Conservation (phyloP, 495 filamentous ascomycete genomes). For the Viridothelium virens region DNA sequence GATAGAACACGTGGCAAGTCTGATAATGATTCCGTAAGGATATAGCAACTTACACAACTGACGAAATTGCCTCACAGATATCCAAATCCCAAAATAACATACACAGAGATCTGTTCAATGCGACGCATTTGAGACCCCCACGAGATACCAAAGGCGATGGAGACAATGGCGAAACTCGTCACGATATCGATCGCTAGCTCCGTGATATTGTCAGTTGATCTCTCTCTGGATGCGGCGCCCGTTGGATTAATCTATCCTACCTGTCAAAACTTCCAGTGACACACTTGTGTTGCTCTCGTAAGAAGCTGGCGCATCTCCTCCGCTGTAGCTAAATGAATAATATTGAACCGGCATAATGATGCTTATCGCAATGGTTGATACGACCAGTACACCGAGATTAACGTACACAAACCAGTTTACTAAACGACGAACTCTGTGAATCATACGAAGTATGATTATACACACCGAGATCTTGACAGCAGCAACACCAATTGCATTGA, state of each 20-base stretch:
- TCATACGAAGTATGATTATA: neutral
- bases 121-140: neutral
- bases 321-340: neutral
- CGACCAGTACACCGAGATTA: neutral
- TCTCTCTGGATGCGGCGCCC: neutral
- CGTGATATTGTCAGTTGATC: neutral
- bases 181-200: neutral
- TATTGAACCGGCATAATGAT: neutral
- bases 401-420: conserved; percentile 1
- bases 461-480: neutral
- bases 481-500: neutral
- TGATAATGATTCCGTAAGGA: neutral
- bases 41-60: neutral
- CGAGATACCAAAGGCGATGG: neutral
- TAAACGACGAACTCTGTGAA: neutral
- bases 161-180: conserved; percentile 9
- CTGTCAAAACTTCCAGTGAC: conserved; percentile 5
- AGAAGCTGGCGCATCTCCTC: neutral
- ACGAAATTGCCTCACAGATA: conserved; percentile 1
- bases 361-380: neutral
- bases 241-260: neutral
- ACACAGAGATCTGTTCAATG: neutral
- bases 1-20: neutral
- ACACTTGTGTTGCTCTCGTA: neutral
- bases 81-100: neutral